phyloP scores from a whole-genome alignment of 2,329 filamentous ascomycete species.

The Exophiala bonariae region DNA sequence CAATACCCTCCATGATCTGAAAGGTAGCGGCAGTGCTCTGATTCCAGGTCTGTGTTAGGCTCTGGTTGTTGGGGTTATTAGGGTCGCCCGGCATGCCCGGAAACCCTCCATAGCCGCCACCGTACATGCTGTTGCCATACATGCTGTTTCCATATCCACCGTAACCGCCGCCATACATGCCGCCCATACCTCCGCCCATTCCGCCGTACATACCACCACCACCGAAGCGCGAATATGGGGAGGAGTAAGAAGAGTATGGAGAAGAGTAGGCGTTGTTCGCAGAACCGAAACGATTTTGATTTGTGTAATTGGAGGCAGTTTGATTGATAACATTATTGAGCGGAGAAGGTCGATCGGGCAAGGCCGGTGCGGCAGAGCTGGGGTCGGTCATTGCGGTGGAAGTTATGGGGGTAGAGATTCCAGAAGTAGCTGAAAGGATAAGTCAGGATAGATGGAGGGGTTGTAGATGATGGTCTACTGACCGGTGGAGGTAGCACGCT shows the following conservation, averaged over 20 bases:
- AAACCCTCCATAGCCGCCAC: constrained; percentile 44
- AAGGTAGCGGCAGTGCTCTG: constrained; percentile 96
- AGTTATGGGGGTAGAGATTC: constrained; percentile 25
- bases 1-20: constrained; percentile 96
- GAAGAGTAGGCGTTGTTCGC: constrained; percentile 43
- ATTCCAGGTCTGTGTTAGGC: constrained; percentile 90
- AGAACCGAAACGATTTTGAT: constrained; percentile 57
- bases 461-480: constrained; percentile 21
- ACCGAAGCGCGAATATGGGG: constrained; percentile 55
- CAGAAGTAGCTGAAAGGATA: constrained; percentile 16
- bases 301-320: constrained; percentile 81
- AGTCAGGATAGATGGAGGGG: constrained; percentile 13
- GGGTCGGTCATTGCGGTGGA: constrained; percentile 40
- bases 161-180: constrained; percentile 42
- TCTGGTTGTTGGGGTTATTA: constrained; percentile 75
- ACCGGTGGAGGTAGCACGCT: constrained; percentile 68
- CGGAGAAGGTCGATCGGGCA: constrained; percentile 79
- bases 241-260: constrained; percentile 54
- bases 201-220: constrained; percentile 40
- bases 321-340: constrained; percentile 80
- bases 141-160: constrained; percentile 42
- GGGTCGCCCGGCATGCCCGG: constrained; percentile 56
- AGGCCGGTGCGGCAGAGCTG: constrained; percentile 58
- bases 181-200: constrained; percentile 43
- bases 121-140: constrained; percentile 48